Conservation (phyloP, 2,329 filamentous ascomycete species). For the Ascochyta fabae region DNA sequence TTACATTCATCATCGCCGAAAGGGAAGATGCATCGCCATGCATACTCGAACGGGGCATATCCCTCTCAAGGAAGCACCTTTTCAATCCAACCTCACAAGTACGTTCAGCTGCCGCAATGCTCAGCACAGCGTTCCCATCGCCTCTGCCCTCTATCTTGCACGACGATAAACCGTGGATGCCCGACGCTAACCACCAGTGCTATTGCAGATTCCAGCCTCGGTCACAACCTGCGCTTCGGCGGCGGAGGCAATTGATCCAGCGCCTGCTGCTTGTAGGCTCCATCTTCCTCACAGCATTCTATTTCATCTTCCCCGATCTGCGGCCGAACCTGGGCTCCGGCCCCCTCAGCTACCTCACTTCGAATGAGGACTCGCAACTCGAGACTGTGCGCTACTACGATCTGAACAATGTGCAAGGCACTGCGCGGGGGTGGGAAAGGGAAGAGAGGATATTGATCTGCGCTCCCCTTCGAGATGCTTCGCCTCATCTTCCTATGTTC, state of each 20-base stretch:
- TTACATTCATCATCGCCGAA: slow-evolving; percentile 61
- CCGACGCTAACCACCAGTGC: slow-evolving; percentile 42
- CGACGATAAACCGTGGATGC: slow-evolving; percentile 24
- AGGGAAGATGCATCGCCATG: slow-evolving; percentile 86
- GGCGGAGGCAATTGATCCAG: slow-evolving; percentile 74
- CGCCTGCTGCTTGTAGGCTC: slow-evolving; percentile 67
- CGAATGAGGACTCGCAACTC: slow-evolving; percentile 74
- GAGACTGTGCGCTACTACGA: slow-evolving; percentile 98
- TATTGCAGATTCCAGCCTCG: slow-evolving; percentile 80
- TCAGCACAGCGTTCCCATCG: slow-evolving; percentile 26
- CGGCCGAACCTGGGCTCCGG: slow-evolving; percentile 66
- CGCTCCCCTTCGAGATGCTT: slow-evolving; percentile 90
- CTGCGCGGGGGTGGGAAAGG: slow-evolving; percentile 91
- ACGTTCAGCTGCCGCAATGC: slow-evolving; percentile 49
- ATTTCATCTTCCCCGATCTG: slow-evolving; percentile 79
- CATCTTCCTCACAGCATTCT: slow-evolving; percentile 65
- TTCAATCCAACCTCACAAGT: slow-evolving; percentile 90
- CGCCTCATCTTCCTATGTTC: slow-evolving; percentile 94
- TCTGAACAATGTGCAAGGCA: slow-evolving; percentile 87
- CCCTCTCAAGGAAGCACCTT: slow-evolving; percentile 73
- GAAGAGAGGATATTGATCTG: slow-evolving; percentile 95
- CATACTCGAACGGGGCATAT: slow-evolving; percentile 82
- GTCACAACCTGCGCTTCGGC: slow-evolving; percentile 73
- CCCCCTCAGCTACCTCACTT: slow-evolving; percentile 72
- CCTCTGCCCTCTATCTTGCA: slow-evolving; percentile 28